Evolutionary conservation across 768 basidiomycete species (phyloP).

Genomic region (Leccinellum luteum): DNA sequence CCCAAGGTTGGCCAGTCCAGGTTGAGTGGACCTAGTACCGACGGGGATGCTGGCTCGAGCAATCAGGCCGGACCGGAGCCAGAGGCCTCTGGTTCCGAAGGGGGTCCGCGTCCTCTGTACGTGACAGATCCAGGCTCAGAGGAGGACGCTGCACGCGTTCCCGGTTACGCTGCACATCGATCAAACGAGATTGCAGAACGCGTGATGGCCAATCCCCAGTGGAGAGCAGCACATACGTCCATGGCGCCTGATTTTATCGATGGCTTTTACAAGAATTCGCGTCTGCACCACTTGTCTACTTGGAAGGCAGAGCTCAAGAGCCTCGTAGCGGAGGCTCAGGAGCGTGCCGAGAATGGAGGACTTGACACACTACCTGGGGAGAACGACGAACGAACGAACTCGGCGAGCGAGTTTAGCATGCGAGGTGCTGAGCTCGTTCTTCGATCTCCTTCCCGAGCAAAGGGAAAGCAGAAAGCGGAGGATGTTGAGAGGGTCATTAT

Average conservation of each 20-base stretch:
- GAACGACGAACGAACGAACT: background rate
- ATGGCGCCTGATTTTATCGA: conserved; percentile 84
- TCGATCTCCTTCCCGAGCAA: conserved; percentile 46
- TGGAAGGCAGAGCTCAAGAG: conserved; percentile 90
- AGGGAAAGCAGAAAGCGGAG: conserved; percentile 51
- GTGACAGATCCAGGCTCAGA: conserved; percentile 42
- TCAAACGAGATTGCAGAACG: conserved; percentile 75
- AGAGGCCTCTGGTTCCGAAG: conserved; percentile 3
- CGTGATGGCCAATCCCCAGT: conserved; percentile 78
- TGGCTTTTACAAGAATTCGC: conserved; percentile 78
- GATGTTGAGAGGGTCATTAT: conserved; percentile 66
- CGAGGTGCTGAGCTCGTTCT: conserved; percentile 47
- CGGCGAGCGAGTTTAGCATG: conserved; percentile 45
- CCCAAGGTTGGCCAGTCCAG: background rate
- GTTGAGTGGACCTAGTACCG: background rate
- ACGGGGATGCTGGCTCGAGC: conserved; percentile 1
- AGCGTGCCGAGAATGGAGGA: conserved; percentile 51
- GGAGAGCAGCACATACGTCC: conserved; percentile 87
- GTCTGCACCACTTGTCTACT: conserved; percentile 87
- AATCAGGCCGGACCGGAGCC: background rate
- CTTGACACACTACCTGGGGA: conserved; percentile 6
- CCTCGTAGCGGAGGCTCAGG: conserved; percentile 78
- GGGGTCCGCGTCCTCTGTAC: conserved; percentile 27
- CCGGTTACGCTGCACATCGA: conserved; percentile 63
- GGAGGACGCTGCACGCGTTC: conserved; percentile 46